A percentile compares a stretch with the other conserved stretches of the same genome.
Evolutionary conservation across 192 early-diverging fungal genomes (phyloP).

Genomic region (Dissophora globulifera): DNA sequence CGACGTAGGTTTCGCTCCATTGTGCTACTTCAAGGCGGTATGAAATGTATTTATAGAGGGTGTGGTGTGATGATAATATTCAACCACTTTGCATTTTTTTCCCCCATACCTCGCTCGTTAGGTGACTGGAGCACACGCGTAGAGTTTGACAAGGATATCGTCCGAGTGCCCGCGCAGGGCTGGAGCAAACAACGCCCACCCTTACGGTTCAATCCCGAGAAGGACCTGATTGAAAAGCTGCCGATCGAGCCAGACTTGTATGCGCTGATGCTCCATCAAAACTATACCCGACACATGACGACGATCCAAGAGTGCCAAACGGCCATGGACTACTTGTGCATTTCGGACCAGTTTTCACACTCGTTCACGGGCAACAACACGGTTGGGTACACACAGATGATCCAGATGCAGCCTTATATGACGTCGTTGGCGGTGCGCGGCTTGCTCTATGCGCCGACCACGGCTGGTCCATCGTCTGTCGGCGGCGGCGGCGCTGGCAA

Average conservation of each 20-base stretch:
- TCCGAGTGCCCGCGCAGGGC: constrained; percentile 20
- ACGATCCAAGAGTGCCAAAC: constrained; percentile 59
- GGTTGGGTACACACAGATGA: constrained; percentile 22
- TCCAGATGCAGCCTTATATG: constrained; percentile 50
- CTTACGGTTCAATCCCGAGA: constrained; percentile 36
- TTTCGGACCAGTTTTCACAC: constrained; percentile 54
- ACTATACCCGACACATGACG: constrained; percentile 61
- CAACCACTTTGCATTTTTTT: no score
- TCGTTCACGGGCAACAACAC: not conserved
- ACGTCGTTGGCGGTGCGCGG: constrained; percentile 32
- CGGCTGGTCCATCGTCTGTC: constrained; percentile 6
- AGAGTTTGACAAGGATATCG: constrained; percentile 25
- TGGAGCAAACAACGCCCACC: constrained; percentile 24
- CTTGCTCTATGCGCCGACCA: constrained; percentile 30
- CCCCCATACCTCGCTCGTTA: no score
- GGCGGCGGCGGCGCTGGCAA: no score
- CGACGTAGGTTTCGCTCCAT: constrained; percentile 52
- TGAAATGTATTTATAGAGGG: no score
- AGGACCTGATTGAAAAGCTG: constrained; percentile 58
- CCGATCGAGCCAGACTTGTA: constrained; percentile 66
- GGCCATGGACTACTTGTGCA: constrained; percentile 61
- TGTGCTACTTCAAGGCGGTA: no score
- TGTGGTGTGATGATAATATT: no score
- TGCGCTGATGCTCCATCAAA: constrained; percentile 68
- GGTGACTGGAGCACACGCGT: constrained; percentile 18